Evolutionary conservation across 352 stramenopile species (phyloP).

Genomic region (Phytophthora pluvialis): DNA sequence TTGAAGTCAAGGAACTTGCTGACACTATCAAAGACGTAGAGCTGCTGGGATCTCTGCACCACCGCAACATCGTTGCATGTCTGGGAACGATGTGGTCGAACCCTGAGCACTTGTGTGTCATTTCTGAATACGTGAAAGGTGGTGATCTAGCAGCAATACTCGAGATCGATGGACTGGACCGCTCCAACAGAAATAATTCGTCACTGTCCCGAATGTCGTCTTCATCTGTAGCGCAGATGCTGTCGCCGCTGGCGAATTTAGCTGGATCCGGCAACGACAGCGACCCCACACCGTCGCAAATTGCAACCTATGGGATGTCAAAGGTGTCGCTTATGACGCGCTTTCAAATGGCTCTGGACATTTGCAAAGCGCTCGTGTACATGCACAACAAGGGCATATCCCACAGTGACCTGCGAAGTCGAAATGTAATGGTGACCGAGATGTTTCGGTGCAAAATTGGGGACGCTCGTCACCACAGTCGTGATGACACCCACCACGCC

Average conservation of each 20-base stretch:
- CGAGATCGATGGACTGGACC: conserved; percentile 53
- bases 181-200: conserved; percentile 29
- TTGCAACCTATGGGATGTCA: conserved; percentile 29
- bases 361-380: conserved; percentile 60
- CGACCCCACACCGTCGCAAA: conserved; percentile 14
- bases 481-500: conserved; percentile 30
- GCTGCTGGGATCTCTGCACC: conserved; percentile 56
- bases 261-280: conserved; percentile 17
- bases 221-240: conserved; percentile 5
- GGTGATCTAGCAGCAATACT: conserved; percentile 67
- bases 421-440: conserved; percentile 72
- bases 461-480: conserved; percentile 53
- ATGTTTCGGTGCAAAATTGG: conserved; percentile 65
- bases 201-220: conserved; percentile 1
- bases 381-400: conserved; percentile 56
- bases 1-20: conserved; percentile 59
- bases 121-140: conserved; percentile 70
- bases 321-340: conserved; percentile 45
- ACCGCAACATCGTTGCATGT: conserved; percentile 72
- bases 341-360: conserved; percentile 65
- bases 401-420: conserved; percentile 70
- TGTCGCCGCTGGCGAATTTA: conserved; percentile 11
- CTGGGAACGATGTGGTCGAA: conserved; percentile 79
- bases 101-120: conserved; percentile 64
- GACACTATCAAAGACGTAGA: conserved; percentile 83